Percentiles rank a stretch among this genome's conserved stretches.
Conservation (phyloP, 2,329 filamentous ascomycete genomes). For the Tolypocladium ophioglossoides region DNA sequence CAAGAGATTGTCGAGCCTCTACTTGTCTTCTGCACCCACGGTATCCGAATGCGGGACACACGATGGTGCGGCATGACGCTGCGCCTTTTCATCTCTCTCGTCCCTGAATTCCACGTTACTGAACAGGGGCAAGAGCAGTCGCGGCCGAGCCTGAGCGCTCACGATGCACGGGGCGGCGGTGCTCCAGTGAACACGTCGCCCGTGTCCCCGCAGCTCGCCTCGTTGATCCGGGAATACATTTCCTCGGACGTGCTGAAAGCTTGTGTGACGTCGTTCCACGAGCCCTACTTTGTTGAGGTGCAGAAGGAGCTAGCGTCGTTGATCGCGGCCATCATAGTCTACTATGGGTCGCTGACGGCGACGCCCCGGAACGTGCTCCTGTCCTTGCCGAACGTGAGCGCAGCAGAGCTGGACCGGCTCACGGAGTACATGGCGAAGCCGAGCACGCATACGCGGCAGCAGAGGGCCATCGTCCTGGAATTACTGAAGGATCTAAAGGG, state of each 20-base stretch:
- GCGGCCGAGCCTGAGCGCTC: slow-evolving; percentile 6
- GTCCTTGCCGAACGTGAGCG: slow-evolving; percentile 65
- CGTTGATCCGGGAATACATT: slow-evolving; percentile 79
- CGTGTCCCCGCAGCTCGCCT: slow-evolving; percentile 42
- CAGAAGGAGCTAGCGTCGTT: slow-evolving; percentile 85
- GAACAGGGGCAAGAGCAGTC: slow-evolving; percentile 16
- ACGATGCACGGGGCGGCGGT: slow-evolving; percentile 15
- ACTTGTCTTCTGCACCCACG: slow-evolving; percentile 84
- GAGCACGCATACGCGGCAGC: slow-evolving; percentile 56
- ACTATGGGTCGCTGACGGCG: slow-evolving; percentile 58
- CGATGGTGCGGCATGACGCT: slow-evolving; percentile 79
- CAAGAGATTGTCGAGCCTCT: slow-evolving; percentile 75
- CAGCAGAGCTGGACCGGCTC: slow-evolving; percentile 54
- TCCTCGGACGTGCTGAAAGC: slow-evolving; percentile 81
- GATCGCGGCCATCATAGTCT: slow-evolving; percentile 74
- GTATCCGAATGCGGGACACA: slow-evolving; percentile 80
- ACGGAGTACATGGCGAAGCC: slow-evolving; percentile 50
- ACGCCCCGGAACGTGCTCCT: slow-evolving; percentile 70
- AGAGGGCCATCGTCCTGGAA: slow-evolving; percentile 73
- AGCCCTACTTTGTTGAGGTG: slow-evolving; percentile 92
- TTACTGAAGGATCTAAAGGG: slow-evolving; percentile 79
- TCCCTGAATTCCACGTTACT: slow-evolving; percentile 69
- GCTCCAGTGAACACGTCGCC: slow-evolving; percentile 27
- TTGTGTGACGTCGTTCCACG: slow-evolving; percentile 81
- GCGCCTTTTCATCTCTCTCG: slow-evolving; percentile 73